Evolutionary conservation across 2,329 filamentous ascomycete genomes (phyloP).

Genomic region (Aureobasidium sp.): DNA sequence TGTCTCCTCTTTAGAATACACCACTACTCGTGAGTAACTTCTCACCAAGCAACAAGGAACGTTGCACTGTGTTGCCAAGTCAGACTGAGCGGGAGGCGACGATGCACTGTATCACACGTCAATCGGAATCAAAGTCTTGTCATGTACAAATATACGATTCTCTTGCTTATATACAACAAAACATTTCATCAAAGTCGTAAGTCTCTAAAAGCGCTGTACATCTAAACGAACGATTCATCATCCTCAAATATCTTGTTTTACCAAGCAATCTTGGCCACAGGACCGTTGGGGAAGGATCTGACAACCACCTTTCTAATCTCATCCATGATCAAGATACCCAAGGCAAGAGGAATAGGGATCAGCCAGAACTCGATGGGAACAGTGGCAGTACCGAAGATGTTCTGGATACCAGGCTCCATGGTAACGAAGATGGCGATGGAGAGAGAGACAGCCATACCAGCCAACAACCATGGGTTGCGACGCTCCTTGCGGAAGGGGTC

Average conservation of each 20-base stretch:
- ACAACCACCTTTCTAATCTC: constrained; percentile 47
- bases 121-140: not conserved
- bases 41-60: not conserved
- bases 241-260: constrained; percentile 21
- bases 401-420: constrained; percentile 44
- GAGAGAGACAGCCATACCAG: constrained; percentile 41
- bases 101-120: not conserved
- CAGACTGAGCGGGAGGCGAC: not conserved
- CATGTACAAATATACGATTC: not conserved
- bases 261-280: constrained; percentile 45
- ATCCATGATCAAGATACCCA: constrained; percentile 46
- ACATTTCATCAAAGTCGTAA: not conserved
- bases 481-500: constrained; percentile 39
- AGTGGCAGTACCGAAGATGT: constrained; percentile 41
- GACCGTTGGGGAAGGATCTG: constrained; percentile 38
- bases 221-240: not conserved
- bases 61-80: not conserved
- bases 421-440: constrained; percentile 49
- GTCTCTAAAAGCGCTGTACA: not conserved
- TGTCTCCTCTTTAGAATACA: too few relatives aligned
- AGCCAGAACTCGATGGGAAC: constrained; percentile 49
- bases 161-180: not conserved
- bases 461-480: constrained; percentile 45
- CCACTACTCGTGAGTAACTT: too few relatives aligned
- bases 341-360: constrained; percentile 44